phyloP scores from a whole-genome alignment of 352 stramenopile species.

The Achlya hypogyna region DNA sequence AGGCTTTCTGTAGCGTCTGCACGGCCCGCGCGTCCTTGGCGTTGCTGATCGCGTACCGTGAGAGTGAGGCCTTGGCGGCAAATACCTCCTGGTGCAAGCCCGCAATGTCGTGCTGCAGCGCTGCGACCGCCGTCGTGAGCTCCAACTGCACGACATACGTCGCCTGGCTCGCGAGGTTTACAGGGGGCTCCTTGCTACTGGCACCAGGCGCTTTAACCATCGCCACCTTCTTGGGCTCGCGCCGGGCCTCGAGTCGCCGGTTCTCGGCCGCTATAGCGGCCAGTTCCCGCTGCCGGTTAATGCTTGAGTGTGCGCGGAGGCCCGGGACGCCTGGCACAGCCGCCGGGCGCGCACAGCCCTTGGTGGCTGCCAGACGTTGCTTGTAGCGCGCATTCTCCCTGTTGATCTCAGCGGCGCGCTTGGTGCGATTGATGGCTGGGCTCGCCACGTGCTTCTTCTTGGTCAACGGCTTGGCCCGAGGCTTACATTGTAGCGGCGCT shows the following conservation, averaged over 20 bases:
- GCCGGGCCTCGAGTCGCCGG: neutral
- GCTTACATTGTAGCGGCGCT: neutral
- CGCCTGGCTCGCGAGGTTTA: neutral
- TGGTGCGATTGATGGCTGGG: neutral
- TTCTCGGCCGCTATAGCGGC: neutral
- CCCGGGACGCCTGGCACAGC: neutral
- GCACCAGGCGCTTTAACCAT: neutral
- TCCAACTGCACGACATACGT: neutral
- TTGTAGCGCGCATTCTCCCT: neutral
- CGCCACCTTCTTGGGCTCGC: neutral
- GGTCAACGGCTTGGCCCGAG: neutral
- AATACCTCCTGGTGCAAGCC: neutral
- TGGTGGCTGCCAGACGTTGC: neutral
- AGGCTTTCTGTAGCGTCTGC: neutral
- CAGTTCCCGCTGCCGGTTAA: neutral
- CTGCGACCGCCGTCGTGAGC: neutral
- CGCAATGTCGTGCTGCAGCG: neutral
- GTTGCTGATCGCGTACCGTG: constrained; percentile 1
- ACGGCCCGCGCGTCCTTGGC: neutral
- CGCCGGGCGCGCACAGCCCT: neutral
- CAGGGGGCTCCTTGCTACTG: neutral
- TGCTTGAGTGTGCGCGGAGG: neutral
- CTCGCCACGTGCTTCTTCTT: neutral
- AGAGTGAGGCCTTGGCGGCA: neutral
- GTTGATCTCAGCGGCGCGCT: neutral